Evolutionary conservation across 192 early-diverging fungal species (phyloP), one percentile per base, ranked within the genome.

Genomic region (Gigaspora rosea): DNA sequence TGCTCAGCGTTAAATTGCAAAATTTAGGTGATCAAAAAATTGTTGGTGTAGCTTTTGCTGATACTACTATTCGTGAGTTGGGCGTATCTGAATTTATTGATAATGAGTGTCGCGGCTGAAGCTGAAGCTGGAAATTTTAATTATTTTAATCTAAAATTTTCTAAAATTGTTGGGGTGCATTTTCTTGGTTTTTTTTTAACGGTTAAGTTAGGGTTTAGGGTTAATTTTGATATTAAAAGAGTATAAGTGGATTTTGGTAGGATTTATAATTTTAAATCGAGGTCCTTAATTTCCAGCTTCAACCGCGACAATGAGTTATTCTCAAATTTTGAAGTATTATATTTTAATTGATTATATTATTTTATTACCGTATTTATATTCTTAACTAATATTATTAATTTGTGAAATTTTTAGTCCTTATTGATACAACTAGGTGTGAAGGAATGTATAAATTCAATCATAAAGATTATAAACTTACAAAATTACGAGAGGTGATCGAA

Each of bases 401-500:
- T 18, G 2, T 50, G 16, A 77, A 52, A 20, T 73, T 59, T 49
- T 15, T 71, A 92, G 89, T 92, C 96, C 8, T 82, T 98, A 48
- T 82, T 94, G 32, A 95, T 97, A 78, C 97, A 98, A 82, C 89
- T 97, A 56, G 92, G 92, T 48, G 94, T 96, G 61, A 97, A 97
- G 78, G 97, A 98, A 80, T 96, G 95, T 71, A 80, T 97, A n/a
- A 15, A 78, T 98, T 27, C 82, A 88, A 15, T 4, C 78, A 81
- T 20, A 85, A 82, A 52, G 91, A 92, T 58, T 88, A 91, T 64
- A 93, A 98, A 73, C 72, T 88, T 9, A 81, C 78, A 9, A 95
- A 93, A 73, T 77, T 98, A 32, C 83, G 82, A 8, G 84, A 82
- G 5, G 88, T 96, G 10, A 82, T 97, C 8, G 87, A 90, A 11